phyloP scores from a whole-genome alignment of 1,284 basidiomycete species.

The Ganoderma multipileum region DNA sequence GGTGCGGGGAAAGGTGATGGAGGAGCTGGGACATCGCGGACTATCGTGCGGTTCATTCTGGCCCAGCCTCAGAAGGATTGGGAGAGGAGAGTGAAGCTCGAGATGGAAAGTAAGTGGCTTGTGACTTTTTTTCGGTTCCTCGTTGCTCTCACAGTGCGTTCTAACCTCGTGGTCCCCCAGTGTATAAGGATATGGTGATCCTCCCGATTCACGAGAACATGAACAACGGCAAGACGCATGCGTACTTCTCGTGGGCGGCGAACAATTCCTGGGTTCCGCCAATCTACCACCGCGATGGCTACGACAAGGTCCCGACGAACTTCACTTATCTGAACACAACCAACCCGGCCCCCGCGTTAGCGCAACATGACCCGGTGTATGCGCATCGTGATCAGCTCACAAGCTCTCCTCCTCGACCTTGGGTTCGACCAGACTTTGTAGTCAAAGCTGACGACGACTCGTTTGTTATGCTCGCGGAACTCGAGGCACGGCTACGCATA shows the following conservation, averaged over 20 bases:
- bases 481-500: slow-evolving; percentile 85
- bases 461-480: slow-evolving; percentile 92
- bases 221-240: slow-evolving; percentile 88
- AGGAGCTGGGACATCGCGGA: slow-evolving; percentile 83
- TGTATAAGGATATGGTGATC: slow-evolving; percentile 90
- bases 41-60: slow-evolving; percentile 91
- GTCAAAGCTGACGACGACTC: slow-evolving; percentile 95
- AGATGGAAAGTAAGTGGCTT: slow-evolving; percentile 86
- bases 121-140: neutral
- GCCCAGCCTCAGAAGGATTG: slow-evolving; percentile 85
- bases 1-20: slow-evolving; percentile 73
- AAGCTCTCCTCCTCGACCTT: slow-evolving; percentile 52
- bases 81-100: slow-evolving; percentile 83
- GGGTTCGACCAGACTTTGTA: slow-evolving; percentile 88
- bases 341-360: slow-evolving; percentile 58
- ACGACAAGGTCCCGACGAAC: slow-evolving; percentile 41
- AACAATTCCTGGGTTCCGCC: slow-evolving; percentile 93
- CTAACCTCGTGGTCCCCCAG: slow-evolving; percentile 15
- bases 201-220: slow-evolving; percentile 90
- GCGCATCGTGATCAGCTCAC: slow-evolving; percentile 58
- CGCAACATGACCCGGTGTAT: slow-evolving; percentile 68
- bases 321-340: slow-evolving; percentile 71
- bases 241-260: slow-evolving; percentile 90
- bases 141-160: slow-evolving; percentile 4
- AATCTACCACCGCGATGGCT: slow-evolving; percentile 55